Evolutionary conservation across 2,329 filamentous ascomycete genomes (phyloP).

Genomic region (Diplocarpon mali): DNA sequence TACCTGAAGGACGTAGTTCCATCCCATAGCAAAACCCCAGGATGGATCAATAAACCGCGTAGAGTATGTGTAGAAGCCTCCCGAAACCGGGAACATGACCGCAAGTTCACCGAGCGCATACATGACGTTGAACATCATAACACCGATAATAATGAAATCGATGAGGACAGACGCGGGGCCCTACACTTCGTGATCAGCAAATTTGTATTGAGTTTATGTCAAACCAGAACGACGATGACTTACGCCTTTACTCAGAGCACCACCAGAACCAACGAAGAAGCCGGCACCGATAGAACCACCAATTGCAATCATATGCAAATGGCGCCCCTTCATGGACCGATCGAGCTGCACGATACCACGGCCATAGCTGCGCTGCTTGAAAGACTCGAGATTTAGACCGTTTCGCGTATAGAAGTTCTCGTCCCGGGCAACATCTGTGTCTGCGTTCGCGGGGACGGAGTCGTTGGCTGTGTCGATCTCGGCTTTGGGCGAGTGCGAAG

Average conservation of each 20-base stretch:
- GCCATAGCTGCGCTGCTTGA: conserved; percentile 7
- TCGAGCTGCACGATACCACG: conserved; percentile 5
- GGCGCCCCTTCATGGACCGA: conserved; percentile 32
- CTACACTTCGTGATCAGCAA: not conserved
- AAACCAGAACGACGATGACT: not conserved
- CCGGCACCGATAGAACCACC: conserved; percentile 24
- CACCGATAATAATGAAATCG: conserved; percentile 6
- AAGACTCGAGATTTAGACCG: conserved; percentile 5
- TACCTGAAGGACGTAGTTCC: conserved; percentile 7
- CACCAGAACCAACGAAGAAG: conserved; percentile 7
- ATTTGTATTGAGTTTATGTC: too few species aligned
- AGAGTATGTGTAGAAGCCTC: conserved; percentile 7
- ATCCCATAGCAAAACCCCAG: conserved; percentile 7
- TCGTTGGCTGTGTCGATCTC: too few species aligned
- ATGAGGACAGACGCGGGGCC: conserved; percentile 5
- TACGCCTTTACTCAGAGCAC: conserved; percentile 4
- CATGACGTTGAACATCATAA: conserved; percentile 8
- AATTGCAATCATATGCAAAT: conserved; percentile 53
- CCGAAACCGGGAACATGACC: conserved; percentile 5
- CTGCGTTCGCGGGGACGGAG: too few species aligned
- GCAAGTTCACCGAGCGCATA: conserved; percentile 8
- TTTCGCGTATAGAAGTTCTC: conserved; percentile 7
- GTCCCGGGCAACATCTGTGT: not conserved
- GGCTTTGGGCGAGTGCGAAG: too few species aligned
- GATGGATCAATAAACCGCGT: conserved; percentile 5